These are phyloP conservation scores for Populus hybrid DNA, from an alignment of 441 rosid genomes.

Conservation along the genomic window DNA sequence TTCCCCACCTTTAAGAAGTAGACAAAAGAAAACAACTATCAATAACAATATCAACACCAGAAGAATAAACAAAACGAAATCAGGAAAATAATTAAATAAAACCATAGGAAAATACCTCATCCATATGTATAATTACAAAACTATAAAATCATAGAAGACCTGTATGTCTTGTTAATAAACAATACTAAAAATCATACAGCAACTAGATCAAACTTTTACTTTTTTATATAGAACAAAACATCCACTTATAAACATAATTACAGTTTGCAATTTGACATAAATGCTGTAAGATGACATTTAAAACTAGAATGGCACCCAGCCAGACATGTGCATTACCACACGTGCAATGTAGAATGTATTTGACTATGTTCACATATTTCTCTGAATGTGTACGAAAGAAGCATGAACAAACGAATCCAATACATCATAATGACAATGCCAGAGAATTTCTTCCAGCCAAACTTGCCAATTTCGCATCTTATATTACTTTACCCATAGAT, in stretches of 20 bases:
- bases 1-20: conserved; percentile 72
- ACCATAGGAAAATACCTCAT: neutral
- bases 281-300: neutral
- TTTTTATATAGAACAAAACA: neutral
- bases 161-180: neutral
- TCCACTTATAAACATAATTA: neutral
- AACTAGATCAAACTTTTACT: neutral
- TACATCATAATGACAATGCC: neutral
- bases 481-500: no score
- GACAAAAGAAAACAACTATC: conserved; percentile 4
- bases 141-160: neutral
- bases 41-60: conserved; percentile 13
- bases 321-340: neutral
- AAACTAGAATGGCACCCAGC: neutral
- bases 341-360: neutral
- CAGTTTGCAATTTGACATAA: neutral
- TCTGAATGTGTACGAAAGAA: neutral
- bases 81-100: neutral
- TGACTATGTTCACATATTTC: neutral
- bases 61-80: neutral
- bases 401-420: conserved; percentile 1
- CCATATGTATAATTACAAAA: neutral
- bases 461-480: neutral
- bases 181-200: neutral
- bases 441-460: neutral